phyloP scores from a whole-genome alignment of 2,329 filamentous ascomycete genomes.

The Drechslerella dactyloides region DNA sequence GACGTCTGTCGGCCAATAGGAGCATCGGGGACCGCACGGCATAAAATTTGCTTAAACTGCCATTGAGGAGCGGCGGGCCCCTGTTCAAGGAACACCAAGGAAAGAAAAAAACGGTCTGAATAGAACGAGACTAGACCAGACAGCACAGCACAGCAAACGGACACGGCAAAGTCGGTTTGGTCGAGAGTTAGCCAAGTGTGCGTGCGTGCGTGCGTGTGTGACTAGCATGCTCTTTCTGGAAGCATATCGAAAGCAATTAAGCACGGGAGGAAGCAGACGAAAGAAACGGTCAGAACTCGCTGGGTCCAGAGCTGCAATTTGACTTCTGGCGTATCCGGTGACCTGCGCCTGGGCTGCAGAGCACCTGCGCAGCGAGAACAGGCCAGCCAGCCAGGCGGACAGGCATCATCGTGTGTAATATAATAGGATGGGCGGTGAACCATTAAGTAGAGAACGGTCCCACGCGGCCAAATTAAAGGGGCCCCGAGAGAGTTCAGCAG shows the following conservation, averaged over 20 bases:
- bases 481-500: no score
- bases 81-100: slow-evolving; percentile 21
- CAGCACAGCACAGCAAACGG: slow-evolving; percentile 27
- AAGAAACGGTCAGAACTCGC: background rate
- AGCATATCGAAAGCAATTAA: slow-evolving; percentile 34
- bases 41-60: slow-evolving; percentile 23
- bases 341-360: slow-evolving; percentile 51
- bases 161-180: slow-evolving; percentile 28
- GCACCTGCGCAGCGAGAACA: slow-evolving; percentile 49
- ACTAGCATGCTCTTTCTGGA: slow-evolving; percentile 50
- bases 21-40: slow-evolving; percentile 32
- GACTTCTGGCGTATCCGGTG: slow-evolving; percentile 37
- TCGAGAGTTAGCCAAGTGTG: no score
- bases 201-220: slow-evolving; percentile 23
- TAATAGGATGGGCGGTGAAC: background rate
- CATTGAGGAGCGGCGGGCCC: slow-evolving; percentile 36
- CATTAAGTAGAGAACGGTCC: background rate
- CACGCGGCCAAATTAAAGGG: slow-evolving; percentile 18
- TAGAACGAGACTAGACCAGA: background rate
- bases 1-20: slow-evolving; percentile 24
- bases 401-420: slow-evolving; percentile 9
- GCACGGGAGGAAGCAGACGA: background rate
- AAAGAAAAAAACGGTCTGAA: background rate
- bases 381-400: slow-evolving; percentile 35
- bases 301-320: slow-evolving; percentile 6